phyloP scores from a whole-genome alignment of 345 rosid genomes.

The Syzygium aqueum region DNA sequence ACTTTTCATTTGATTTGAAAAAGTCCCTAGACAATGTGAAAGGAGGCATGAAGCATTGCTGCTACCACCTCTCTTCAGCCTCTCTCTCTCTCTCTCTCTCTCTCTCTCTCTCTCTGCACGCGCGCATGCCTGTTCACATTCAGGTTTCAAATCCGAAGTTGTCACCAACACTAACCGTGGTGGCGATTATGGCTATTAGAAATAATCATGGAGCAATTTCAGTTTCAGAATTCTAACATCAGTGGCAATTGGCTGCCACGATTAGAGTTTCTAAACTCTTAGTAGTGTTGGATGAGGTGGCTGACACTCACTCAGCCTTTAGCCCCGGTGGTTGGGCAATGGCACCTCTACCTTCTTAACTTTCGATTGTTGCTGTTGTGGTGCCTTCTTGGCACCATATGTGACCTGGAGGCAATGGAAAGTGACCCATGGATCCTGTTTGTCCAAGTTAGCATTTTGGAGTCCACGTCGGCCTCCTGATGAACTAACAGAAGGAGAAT shows the following conservation, averaged over 20 bases:
- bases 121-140: not conserved
- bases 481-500: not conserved
- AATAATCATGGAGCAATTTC: not conserved
- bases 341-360: not conserved
- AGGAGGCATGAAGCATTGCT: not conserved
- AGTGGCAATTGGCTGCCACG: not conserved
- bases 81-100: not conserved
- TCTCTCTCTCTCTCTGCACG: not conserved
- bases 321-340: not conserved
- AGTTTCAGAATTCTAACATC: not conserved
- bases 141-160: not conserved
- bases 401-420: not conserved
- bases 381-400: not conserved
- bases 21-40: not conserved
- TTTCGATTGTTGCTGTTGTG: not conserved
- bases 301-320: not conserved
- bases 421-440: not conserved
- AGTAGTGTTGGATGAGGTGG: not conserved
- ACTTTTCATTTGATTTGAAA: not conserved
- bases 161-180: not conserved
- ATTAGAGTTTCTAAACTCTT: not conserved
- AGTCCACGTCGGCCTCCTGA: not conserved
- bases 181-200: not conserved
- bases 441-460: not conserved
- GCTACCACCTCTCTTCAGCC: not conserved